Evolutionary conservation across 1,284 basidiomycete species (phyloP).

Genomic region (Fomitopsis palustris): DNA sequence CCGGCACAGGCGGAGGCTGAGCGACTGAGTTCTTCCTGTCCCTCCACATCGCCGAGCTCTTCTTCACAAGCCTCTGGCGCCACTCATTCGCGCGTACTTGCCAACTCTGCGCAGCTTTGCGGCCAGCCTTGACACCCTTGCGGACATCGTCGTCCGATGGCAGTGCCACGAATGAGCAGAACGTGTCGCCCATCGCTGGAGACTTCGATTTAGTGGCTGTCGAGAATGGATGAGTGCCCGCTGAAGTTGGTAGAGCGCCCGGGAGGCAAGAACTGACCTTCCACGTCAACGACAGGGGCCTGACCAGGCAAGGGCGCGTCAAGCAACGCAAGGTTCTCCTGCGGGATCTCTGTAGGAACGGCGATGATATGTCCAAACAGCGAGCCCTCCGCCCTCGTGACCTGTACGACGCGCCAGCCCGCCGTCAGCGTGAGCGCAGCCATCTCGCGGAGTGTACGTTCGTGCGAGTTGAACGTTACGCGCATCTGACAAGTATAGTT

Average conservation of each 20-base stretch:
- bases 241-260: background rate
- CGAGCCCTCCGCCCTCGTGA: constrained; percentile 55
- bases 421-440: constrained; percentile 52
- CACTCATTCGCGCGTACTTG: constrained; percentile 8
- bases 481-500: constrained; percentile 48
- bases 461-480: constrained; percentile 64
- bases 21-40: background rate
- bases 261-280: constrained; percentile 3
- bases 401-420: constrained; percentile 64
- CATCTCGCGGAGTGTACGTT: constrained; percentile 66
- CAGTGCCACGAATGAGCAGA: constrained; percentile 23
- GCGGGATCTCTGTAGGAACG: constrained; percentile 49
- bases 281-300: background rate
- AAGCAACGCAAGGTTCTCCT: constrained; percentile 14
- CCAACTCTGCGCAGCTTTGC: constrained; percentile 4
- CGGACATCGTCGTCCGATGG: constrained; percentile 25
- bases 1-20: background rate
- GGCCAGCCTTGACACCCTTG: constrained; percentile 4
- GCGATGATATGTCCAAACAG: constrained; percentile 67
- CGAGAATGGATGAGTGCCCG: background rate
- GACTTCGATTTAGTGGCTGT: constrained; percentile 5
- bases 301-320: constrained; percentile 4
- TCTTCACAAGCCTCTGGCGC: constrained; percentile 6
- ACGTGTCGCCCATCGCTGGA: constrained; percentile 26
- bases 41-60: constrained; percentile 6